These are phyloP conservation scores for Acanthamoeba rhysodes DNA, from an alignment of 208 protist species.

Conservation along the genomic window DNA sequence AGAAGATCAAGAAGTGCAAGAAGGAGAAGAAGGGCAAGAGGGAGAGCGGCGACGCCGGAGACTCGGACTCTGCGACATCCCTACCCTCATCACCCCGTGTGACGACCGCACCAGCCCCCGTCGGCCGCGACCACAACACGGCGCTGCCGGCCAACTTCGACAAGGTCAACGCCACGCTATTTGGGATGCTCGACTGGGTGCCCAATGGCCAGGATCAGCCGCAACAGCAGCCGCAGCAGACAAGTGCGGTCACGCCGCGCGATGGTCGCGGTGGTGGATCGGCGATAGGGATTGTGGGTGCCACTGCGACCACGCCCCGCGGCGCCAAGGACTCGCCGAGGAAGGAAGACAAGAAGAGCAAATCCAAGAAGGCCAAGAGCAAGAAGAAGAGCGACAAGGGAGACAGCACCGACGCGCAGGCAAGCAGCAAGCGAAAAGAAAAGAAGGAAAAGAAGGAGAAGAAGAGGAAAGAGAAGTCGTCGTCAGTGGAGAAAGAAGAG, in stretches of 20 bases:
- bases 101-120: background rate
- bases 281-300: background rate
- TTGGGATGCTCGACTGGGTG: slow-evolving; percentile 71
- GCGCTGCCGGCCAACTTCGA: slow-evolving; percentile 33
- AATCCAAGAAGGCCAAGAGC: background rate
- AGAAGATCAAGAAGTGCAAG: slow-evolving; percentile 29
- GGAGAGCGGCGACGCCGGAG: background rate
- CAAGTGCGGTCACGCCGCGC: no score
- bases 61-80: background rate
- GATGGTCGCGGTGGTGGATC: no score
- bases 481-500: background rate
- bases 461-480: background rate
- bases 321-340: background rate
- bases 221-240: background rate
- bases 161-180: slow-evolving; percentile 68
- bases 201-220: slow-evolving; percentile 40
- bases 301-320: background rate
- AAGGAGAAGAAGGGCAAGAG: slow-evolving; percentile 37
- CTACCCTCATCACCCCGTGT: background rate
- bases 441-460: slow-evolving; percentile 8
- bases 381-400: background rate
- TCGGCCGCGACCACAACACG: background rate
- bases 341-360: slow-evolving; percentile 37
- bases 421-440: background rate
- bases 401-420: background rate